Conservation (phyloP, 164 flowering plant genomes). For the Nymphaea thermarum region DNA sequence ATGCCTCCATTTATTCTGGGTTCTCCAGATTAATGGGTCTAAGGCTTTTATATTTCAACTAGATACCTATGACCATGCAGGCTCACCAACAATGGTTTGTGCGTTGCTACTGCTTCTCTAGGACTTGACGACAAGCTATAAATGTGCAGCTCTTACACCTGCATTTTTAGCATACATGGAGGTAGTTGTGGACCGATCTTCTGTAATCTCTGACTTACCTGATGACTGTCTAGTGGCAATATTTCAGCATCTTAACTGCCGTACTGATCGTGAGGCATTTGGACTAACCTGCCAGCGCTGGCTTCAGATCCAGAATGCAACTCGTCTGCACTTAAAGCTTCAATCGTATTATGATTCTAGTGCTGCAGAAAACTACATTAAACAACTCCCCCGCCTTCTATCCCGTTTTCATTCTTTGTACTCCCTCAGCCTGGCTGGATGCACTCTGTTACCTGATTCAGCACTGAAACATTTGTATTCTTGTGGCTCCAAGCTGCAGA, state of each 20-base stretch:
- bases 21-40: too few relatives aligned
- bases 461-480: slow-evolving; percentile 21
- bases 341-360: slow-evolving; percentile 27
- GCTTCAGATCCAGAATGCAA: slow-evolving; percentile 48
- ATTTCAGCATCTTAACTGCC: slow-evolving; percentile 24
- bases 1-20: too few relatives aligned
- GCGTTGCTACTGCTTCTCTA: too few relatives aligned
- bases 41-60: too few relatives aligned
- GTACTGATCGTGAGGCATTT: slow-evolving; percentile 47
- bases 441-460: slow-evolving; percentile 46
- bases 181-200: neutral
- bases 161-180: neutral
- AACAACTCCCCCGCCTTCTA: slow-evolving; percentile 28
- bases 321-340: slow-evolving; percentile 44
- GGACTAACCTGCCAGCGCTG: slow-evolving; percentile 62
- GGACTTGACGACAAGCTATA: too few relatives aligned
- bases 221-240: slow-evolving; percentile 50
- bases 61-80: too few relatives aligned
- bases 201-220: slow-evolving; percentile 27
- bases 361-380: slow-evolving; percentile 1
- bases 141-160: too few relatives aligned
- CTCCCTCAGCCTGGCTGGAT: slow-evolving; percentile 48
- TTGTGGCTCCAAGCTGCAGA: slow-evolving; percentile 33
- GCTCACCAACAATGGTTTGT: too few relatives aligned
- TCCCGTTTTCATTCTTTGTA: slow-evolving; percentile 39